Evolutionary conservation across 352 stramenopile species (phyloP).

Genomic region (Globisporangium middletonii): DNA sequence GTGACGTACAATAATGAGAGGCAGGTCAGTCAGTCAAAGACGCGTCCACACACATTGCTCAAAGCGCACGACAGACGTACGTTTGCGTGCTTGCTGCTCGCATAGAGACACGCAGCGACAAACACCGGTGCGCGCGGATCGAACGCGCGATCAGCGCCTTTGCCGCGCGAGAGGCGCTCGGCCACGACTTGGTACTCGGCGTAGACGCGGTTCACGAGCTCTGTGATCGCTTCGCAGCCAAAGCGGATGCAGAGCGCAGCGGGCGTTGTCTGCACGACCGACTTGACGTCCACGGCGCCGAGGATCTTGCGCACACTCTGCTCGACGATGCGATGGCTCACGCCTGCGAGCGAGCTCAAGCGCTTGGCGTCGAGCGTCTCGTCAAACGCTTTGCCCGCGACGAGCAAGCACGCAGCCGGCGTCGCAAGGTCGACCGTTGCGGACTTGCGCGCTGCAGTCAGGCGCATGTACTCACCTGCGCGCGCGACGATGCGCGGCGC

Average conservation of each 20-base stretch:
- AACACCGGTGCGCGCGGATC: conserved; percentile 50
- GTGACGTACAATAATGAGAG: background rate
- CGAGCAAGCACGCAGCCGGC: conserved; percentile 58
- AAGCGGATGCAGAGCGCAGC: conserved; percentile 67
- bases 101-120: conserved; percentile 57
- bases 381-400: conserved; percentile 43
- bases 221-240: conserved; percentile 55
- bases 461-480: conserved; percentile 45
- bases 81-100: conserved; percentile 58
- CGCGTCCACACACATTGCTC: no score
- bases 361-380: conserved; percentile 41
- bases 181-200: conserved; percentile 46
- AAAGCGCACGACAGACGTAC: conserved; percentile 9
- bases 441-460: conserved; percentile 41
- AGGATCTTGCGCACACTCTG: conserved; percentile 46
- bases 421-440: conserved; percentile 23
- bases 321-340: conserved; percentile 36
- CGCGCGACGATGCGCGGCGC: conserved; percentile 38
- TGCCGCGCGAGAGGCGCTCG: conserved; percentile 17
- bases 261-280: conserved; percentile 40
- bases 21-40: background rate
- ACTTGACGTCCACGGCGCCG: conserved; percentile 36
- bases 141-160: conserved; percentile 19
- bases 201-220: conserved; percentile 53
- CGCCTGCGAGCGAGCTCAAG: conserved; percentile 32